These are phyloP conservation scores for Pisolithus thermaeus DNA, from an alignment of 1,284 basidiomycete species.

Conservation along the genomic window DNA sequence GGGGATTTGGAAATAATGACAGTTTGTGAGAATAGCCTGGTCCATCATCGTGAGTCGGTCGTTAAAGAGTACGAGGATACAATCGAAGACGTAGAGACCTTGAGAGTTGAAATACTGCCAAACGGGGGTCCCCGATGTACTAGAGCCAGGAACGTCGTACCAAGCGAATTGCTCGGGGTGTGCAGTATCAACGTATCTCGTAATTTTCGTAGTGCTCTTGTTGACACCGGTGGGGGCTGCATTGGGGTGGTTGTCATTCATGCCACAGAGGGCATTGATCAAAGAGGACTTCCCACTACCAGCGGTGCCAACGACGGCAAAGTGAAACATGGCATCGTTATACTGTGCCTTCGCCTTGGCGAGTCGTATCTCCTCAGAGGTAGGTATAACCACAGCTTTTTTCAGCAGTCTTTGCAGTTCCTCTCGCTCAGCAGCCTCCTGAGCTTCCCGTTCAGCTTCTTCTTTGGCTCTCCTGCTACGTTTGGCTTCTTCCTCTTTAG, in stretches of 20 bases:
- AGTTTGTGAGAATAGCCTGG: too few species aligned
- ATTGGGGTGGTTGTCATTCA: neutral
- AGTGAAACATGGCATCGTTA: constrained; percentile 24
- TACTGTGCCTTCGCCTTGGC: constrained; percentile 23
- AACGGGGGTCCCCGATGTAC: neutral
- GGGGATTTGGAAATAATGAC: too few species aligned
- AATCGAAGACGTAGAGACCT: too few species aligned
- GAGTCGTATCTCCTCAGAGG: constrained; percentile 18
- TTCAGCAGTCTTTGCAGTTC: constrained; percentile 19
- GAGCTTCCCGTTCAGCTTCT: constrained; percentile 17
- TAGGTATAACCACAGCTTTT: constrained; percentile 27
- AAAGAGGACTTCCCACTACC: constrained; percentile 35
- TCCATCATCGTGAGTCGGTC: too few species aligned
- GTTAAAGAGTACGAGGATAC: too few species aligned
- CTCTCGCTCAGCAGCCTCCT: constrained; percentile 2
- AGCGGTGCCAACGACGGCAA: constrained; percentile 30
- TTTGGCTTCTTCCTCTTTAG: constrained; percentile 17
- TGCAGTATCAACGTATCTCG: constrained; percentile 23
- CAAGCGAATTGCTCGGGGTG: constrained; percentile 23
- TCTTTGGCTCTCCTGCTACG: constrained; percentile 14
- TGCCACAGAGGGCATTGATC: too few species aligned
- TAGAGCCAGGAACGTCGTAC: constrained; percentile 24
- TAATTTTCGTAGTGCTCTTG: constrained; percentile 24
- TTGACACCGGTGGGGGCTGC: constrained; percentile 31
- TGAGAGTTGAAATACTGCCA: too few species aligned